These are phyloP conservation scores for Arctostaphylos glauca DNA, from an alignment of 148 eudicot species.

Conservation along the genomic window DNA sequence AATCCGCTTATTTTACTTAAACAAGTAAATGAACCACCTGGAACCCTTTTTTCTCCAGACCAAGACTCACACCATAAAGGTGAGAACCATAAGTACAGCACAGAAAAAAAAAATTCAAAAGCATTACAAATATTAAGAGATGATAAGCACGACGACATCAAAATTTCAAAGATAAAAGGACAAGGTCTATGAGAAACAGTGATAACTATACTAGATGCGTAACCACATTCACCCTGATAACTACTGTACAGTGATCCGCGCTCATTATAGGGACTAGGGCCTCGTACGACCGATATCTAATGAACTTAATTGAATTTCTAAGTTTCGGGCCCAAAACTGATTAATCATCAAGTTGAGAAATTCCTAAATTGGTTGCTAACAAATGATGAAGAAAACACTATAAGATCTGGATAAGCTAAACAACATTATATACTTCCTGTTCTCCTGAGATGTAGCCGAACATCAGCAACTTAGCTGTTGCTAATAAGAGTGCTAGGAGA, in stretches of 20 bases:
- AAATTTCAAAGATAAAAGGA: background rate
- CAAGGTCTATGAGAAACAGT: background rate
- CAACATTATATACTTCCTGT: background rate
- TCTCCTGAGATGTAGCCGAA: background rate
- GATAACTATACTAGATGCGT: background rate
- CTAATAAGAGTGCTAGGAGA: background rate
- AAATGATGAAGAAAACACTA: background rate
- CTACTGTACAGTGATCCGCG: background rate
- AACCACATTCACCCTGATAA: background rate
- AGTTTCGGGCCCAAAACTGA: background rate
- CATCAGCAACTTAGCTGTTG: background rate
- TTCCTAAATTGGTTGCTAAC: background rate
- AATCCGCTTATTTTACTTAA: too few relatives aligned
- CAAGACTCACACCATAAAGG: background rate
- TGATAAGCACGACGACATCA: background rate
- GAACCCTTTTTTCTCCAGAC: too few relatives aligned
- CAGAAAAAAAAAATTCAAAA: background rate
- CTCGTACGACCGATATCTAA: background rate
- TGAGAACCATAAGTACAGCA: background rate
- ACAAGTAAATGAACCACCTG: too few relatives aligned
- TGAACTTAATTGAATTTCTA: background rate
- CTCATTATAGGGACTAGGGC: background rate
- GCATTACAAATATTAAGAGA: background rate
- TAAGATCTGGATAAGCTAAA: background rate
- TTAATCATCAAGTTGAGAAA: background rate